Conservation (phyloP, 192 early-diverging fungal genomes). For the Pilobolus umbonatus region DNA sequence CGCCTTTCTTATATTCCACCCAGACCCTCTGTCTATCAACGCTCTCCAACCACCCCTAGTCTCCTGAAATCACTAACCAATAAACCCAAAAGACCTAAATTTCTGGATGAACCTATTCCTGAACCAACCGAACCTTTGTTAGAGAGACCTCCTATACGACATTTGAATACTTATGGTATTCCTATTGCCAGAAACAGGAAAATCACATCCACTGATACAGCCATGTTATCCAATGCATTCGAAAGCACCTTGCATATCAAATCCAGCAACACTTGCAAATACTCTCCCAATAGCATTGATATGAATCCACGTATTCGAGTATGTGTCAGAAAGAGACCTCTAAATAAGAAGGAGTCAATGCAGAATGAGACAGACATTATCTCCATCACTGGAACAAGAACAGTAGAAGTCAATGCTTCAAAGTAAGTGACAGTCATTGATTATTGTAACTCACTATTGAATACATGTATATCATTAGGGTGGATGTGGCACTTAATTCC, state of each 20-base stretch:
- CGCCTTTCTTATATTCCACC: constrained; percentile 9
- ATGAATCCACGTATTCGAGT: constrained; percentile 87
- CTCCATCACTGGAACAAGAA: constrained; percentile 54
- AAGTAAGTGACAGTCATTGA: constrained; percentile 53
- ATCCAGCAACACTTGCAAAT: constrained; percentile 15
- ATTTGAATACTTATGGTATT: constrained; percentile 73
- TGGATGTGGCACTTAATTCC: constrained; percentile 90
- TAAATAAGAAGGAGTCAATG: constrained; percentile 78
- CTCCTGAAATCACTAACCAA: background rate
- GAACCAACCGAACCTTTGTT: background rate
- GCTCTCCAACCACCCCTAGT: background rate
- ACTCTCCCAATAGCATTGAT: too few relatives aligned
- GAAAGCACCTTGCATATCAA: background rate
- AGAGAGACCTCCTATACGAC: constrained; percentile 23
- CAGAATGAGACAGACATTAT: constrained; percentile 82
- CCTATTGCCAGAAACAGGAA: constrained; percentile 29
- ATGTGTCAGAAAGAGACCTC: constrained; percentile 93
- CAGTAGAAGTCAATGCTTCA: constrained; percentile 84
- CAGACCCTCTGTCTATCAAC: background rate
- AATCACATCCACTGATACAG: background rate
- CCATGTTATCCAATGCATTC: background rate
- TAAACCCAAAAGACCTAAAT: background rate
- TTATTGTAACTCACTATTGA: background rate
- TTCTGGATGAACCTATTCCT: constrained; percentile 3
- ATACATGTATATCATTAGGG: constrained; percentile 41